Conservation (phyloP, 2,329 filamentous ascomycete genomes). For the Diplodia intermedia region DNA sequence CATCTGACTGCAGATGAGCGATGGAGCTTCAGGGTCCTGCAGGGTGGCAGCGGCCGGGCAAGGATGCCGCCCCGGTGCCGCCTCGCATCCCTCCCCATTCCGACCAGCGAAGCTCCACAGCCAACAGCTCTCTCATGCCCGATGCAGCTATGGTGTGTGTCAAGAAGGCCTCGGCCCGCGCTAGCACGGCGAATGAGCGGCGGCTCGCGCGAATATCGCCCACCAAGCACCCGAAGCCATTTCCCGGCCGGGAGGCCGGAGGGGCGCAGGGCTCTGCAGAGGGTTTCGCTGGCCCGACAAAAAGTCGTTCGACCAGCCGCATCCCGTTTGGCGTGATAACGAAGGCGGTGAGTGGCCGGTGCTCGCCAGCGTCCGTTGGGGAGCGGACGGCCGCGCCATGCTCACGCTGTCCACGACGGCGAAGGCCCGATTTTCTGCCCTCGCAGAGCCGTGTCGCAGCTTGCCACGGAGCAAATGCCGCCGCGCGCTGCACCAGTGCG, state of each 20-base stretch:
- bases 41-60: neutral
- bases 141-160: slow-evolving; percentile 20
- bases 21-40: slow-evolving; percentile 28
- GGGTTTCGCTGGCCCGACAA: neutral
- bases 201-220: neutral
- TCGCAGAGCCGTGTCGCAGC: neutral
- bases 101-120: slow-evolving; percentile 15
- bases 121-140: slow-evolving; percentile 20
- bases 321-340: slow-evolving; percentile 15
- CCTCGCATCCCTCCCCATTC: slow-evolving; percentile 26
- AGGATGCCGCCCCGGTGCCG: neutral
- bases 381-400: neutral
- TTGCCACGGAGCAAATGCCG: slow-evolving; percentile 19
- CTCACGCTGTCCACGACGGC: neutral
- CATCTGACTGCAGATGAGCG: slow-evolving; percentile 1
- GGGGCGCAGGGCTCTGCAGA: neutral
- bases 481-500: slow-evolving; percentile 9
- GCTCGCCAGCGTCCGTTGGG: neutral
- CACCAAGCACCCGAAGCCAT: slow-evolving; percentile 6
- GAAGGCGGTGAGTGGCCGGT: slow-evolving; percentile 20
- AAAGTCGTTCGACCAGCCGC: slow-evolving; percentile 20
- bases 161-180: slow-evolving; percentile 18
- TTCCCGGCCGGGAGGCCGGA: neutral
- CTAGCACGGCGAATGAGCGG: slow-evolving; percentile 11
- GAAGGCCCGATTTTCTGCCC: slow-evolving; percentile 27